phyloP scores from a whole-genome alignment of 1,284 basidiomycete species.

The Ustilago trichophora region DNA sequence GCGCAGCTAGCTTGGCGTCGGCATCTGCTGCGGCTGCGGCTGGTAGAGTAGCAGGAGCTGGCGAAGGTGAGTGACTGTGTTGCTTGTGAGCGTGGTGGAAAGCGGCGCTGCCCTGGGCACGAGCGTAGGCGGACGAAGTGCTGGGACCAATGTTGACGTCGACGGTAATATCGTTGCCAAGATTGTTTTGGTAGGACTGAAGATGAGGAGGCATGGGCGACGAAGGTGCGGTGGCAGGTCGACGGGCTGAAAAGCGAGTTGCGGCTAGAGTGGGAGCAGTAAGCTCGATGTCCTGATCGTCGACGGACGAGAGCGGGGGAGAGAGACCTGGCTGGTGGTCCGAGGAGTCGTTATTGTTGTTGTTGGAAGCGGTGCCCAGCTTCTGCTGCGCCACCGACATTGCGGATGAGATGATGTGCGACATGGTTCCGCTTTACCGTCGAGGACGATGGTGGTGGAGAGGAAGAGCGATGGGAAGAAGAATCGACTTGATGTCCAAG shows the following conservation, averaged over 20 bases:
- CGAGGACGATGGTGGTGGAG: slow-evolving; percentile 1
- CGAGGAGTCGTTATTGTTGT: no score
- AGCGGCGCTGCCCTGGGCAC: slow-evolving; percentile 43
- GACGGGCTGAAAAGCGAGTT: slow-evolving; percentile 2
- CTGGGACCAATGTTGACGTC: slow-evolving; percentile 50
- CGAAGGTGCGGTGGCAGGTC: slow-evolving; percentile 15
- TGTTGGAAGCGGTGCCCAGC: slow-evolving; percentile 20
- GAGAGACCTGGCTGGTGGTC: slow-evolving; percentile 55
- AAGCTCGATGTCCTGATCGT: slow-evolving; percentile 47
- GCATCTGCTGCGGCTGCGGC: background rate
- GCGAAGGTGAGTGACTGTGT: slow-evolving; percentile 18
- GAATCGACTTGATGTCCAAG: no score
- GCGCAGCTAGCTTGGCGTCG: slow-evolving; percentile 2
- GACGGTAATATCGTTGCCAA: slow-evolving; percentile 41
- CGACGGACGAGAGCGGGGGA: slow-evolving; percentile 46
- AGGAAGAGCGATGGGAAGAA: no score
- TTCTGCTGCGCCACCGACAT: slow-evolving; percentile 41
- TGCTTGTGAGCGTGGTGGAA: slow-evolving; percentile 44
- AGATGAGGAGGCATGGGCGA: slow-evolving; percentile 26
- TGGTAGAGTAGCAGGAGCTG: slow-evolving; percentile 2
- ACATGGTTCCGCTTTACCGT: slow-evolving; percentile 14
- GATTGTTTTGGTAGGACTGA: slow-evolving; percentile 17
- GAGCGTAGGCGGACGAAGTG: slow-evolving; percentile 38
- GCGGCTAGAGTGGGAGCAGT: slow-evolving; percentile 39
- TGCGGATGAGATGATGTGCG: slow-evolving; percentile 50